Conservation (phyloP, 2,329 filamentous ascomycete species). For the Alternaria triticimaculans region DNA sequence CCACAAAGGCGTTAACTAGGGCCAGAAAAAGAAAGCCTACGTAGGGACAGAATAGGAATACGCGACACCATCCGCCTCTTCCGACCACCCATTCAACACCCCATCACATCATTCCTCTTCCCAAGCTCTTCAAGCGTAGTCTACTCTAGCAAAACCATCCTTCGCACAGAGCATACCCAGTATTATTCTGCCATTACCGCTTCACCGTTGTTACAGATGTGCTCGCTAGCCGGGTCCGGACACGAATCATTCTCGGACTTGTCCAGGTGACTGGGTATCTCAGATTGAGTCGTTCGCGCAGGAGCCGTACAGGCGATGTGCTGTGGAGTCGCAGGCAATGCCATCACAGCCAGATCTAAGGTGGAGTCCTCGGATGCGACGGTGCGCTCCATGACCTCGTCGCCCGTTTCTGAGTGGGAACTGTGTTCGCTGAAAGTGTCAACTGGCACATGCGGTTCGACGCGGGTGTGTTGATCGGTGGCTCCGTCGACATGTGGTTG, state of each 20-base stretch:
- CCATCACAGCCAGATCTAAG: not conserved
- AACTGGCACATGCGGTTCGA: not conserved
- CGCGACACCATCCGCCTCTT: not conserved
- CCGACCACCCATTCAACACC: not conserved
- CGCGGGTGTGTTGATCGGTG: not conserved
- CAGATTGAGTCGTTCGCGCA: not conserved
- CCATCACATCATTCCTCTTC: not conserved
- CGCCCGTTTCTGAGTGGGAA: not conserved
- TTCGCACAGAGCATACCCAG: not conserved
- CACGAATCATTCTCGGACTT: not conserved
- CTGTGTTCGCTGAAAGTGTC: not conserved
- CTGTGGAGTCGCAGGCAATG: not conserved
- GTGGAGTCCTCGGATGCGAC: not conserved
- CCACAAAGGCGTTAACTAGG: not conserved
- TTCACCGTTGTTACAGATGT: not conserved
- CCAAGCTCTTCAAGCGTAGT: not conserved
- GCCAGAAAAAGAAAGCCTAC: not conserved
- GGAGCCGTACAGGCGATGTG: not conserved
- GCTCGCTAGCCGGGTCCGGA: not conserved
- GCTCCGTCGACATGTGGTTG: not conserved
- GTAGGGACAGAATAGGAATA: not conserved
- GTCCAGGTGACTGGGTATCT: not conserved
- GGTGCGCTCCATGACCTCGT: not conserved
- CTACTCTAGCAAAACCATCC: not conserved
- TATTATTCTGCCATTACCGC: not conserved